Base-by-base conservation (phyloP, 2,329 filamentous ascomycete genomes). In the Colletotrichum sp. region DNA sequence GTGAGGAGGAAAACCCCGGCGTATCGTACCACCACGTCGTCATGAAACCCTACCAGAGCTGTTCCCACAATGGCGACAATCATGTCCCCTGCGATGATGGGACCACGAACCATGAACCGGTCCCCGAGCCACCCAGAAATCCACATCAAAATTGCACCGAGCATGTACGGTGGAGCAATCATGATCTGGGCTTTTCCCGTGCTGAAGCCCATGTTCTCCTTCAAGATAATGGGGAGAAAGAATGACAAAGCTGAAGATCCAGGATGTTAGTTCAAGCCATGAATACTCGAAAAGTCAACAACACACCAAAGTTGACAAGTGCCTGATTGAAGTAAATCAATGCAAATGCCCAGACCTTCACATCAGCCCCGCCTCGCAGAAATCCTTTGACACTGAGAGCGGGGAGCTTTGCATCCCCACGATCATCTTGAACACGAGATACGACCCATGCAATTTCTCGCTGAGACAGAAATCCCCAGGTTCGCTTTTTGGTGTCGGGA, bases 351-450 rank as follows among this genome's bases (percentile, higher is more conserved):
- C 86, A 88, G 57, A 93, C 96, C 86, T 96, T 96, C 92, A 94
- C 96, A 81, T 96, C 95, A 68, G 88, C 90, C 10, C 95, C 72
- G 10, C 91, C 91, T 6, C 90, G 88, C 89, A 91, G 94, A 76
- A 96, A 90, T 81, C 95, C 95, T 2, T 85, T 85, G 87, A 92
- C 92, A 75, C 92, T 89, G 84, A 95, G 96, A 44, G 91, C 87
- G 81, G 96, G 94, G 12, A 63, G 5, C 93, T 91, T 79, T 89
- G 89, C 18, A 91, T 90, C 93, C 1, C 91, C 88, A 76, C 93
- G 86, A 81, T 96, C 94, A 5, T 87, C 85, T 68, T 91, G 91
- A 21, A 96, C 87, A 3, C 95, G 90, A 6, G 91, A 89, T 15
- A 95, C 84, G 0, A 96, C 93, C 21, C 94, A 90, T 5, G 87